Evolutionary conservation across 2,329 filamentous ascomycete species (phyloP), one percentile per base, ranked within the genome.

Genomic region (Myriosclerotinia scirpicola): DNA sequence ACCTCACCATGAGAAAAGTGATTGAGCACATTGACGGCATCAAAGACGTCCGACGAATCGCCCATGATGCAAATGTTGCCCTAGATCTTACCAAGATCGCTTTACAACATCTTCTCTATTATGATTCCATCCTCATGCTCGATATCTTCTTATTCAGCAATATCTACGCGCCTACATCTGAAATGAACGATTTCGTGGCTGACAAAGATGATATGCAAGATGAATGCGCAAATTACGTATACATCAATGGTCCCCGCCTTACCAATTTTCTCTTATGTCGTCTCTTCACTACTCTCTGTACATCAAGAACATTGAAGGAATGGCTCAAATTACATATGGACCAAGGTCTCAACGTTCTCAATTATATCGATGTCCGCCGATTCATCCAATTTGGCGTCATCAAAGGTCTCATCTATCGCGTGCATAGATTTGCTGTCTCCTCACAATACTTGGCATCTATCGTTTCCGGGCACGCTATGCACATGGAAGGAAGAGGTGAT

Each of bases 321-420:
- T 98, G 93, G 92, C 88, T 95, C 71, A 84, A 90, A 67, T 82
- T 88, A 42, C 90, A 96, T 77, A 84, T 87, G 71, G 85, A 89
- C 52, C 80, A 81, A 55, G 86, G 85, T 0, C 82, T 88, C 69
- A 83, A 87, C 67, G 83, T 90, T 50, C 83, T 97, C 11, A 82
- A 84, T 15, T 89, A 89, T 74, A 87, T 99, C 67, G 95, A 99
- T 77, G 87, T 97, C 65, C 87, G 95, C 15, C 89, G 95, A 38
- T 89, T 99, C 70, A 92, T 98, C 70, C 96, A 96, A 67, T 99
- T 98, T 75, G 95, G 94, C 67, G 85, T 97, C 67, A 96, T 98
- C 77, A 98, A 98, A 79, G 93, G 94, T 20, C 91, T 96, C 72
- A 80, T 99, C 34, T 97, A 97, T 78, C 87, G 95, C 44, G 89